Conservation (phyloP, 2,329 filamentous ascomycete genomes). For the Colletotrichum noveboracense region DNA sequence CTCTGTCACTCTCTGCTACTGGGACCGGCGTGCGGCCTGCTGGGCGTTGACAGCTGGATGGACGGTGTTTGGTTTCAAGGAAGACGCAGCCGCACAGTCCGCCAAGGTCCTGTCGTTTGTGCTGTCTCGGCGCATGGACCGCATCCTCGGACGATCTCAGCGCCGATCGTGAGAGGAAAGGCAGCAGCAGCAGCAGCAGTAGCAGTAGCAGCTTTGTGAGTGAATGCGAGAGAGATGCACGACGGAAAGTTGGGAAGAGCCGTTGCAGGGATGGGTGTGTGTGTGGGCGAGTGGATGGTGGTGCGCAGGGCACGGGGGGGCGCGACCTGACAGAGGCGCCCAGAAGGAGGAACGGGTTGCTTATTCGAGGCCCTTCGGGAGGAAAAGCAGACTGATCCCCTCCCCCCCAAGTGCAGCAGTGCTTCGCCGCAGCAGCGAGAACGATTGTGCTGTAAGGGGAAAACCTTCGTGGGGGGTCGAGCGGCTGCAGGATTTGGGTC, state of each 20-base stretch:
- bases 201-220: neutral
- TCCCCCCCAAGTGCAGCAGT: neutral
- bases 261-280: neutral
- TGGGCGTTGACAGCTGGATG: conserved; percentile 11
- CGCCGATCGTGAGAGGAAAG: neutral
- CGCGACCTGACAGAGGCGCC: neutral
- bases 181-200: neutral
- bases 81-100: conserved; percentile 14
- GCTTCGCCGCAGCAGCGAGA: neutral
- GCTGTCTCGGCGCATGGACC: conserved; percentile 14
- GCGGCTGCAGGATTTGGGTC: neutral
- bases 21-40: neutral
- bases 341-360: neutral
- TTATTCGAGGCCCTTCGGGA: neutral
- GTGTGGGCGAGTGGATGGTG: neutral
- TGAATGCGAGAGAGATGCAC: neutral
- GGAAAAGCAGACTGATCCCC: neutral
- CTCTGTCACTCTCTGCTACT: neutral
- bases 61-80: conserved; percentile 19
- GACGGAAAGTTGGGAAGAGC: neutral
- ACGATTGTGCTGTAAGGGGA: neutral
- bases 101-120: neutral
- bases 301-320: neutral
- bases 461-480: conserved; percentile 1
- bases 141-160: conserved; percentile 21